Percentiles rank a stretch among this genome's conserved stretches.
Evolutionary conservation across 805 yeast species (phyloP).

Genomic region (Pichia heedii): DNA sequence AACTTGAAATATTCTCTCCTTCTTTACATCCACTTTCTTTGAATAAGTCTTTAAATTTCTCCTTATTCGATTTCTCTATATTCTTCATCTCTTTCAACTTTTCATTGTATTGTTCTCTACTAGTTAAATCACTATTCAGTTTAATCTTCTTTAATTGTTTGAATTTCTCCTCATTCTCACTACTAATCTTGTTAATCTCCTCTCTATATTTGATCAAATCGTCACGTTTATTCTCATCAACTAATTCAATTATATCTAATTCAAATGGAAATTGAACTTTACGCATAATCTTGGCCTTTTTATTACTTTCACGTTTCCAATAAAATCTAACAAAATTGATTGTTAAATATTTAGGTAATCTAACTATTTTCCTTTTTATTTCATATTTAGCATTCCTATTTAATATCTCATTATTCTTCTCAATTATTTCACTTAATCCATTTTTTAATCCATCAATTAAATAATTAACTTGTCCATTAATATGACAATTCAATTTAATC

Average conservation of each 20-base stretch:
- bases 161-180: slow-evolving; percentile 59
- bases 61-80: slow-evolving; percentile 40
- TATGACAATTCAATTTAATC: slow-evolving; percentile 80
- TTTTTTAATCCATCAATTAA: slow-evolving; percentile 74
- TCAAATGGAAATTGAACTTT: slow-evolving; percentile 93
- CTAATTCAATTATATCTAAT: slow-evolving; percentile 76
- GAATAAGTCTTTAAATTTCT: slow-evolving; percentile 32
- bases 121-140: slow-evolving; percentile 31
- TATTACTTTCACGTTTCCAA: slow-evolving; percentile 88
- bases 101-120: slow-evolving; percentile 48
- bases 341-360: slow-evolving; percentile 79
- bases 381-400: slow-evolving; percentile 65
- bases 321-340: slow-evolving; percentile 91
- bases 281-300: slow-evolving; percentile 88
- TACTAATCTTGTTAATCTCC: slow-evolving; percentile 64
- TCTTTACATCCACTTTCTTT: slow-evolving; percentile 35
- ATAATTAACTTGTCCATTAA: slow-evolving; percentile 75
- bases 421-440: slow-evolving; percentile 67
- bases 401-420: slow-evolving; percentile 65
- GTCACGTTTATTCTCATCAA: slow-evolving; percentile 66
- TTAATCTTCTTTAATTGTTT: slow-evolving; percentile 64
- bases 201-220: slow-evolving; percentile 69
- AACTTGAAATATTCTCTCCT: slow-evolving; percentile 79
- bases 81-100: slow-evolving; percentile 41
- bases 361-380: slow-evolving; percentile 50